Conservation (phyloP, 106 monocot species). For the Iris macrosiphon region DNA sequence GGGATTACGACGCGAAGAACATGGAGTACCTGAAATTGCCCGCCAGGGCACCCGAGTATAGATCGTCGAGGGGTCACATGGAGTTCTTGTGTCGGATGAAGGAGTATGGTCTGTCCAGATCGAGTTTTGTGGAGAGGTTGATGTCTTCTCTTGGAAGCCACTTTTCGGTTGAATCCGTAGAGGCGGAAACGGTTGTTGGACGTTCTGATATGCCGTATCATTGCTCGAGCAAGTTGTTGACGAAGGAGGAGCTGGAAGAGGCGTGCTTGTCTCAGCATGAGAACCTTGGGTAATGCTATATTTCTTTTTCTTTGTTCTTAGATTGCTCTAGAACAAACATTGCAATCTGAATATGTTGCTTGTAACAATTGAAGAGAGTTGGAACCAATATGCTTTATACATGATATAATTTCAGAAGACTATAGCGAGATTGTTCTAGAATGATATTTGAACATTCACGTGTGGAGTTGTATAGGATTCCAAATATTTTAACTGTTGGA, state of each 20-base stretch:
- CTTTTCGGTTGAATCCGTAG: constrained; percentile 33
- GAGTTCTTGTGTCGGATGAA: constrained; percentile 91
- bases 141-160: constrained; percentile 41
- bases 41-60: constrained; percentile 45
- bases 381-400: too few relatives aligned
- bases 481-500: too few relatives aligned
- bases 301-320: too few relatives aligned
- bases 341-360: too few relatives aligned
- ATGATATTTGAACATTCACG: too few relatives aligned
- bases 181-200: constrained; percentile 8
- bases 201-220: constrained; percentile 4
- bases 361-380: too few relatives aligned
- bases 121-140: constrained; percentile 57
- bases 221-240: constrained; percentile 40
- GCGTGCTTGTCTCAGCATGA: constrained; percentile 15
- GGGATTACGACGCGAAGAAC: constrained; percentile 76
- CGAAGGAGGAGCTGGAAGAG: constrained; percentile 37
- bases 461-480: too few relatives aligned
- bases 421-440: too few relatives aligned
- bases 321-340: too few relatives aligned
- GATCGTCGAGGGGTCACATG: constrained; percentile 53
- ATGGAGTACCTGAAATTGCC: constrained; percentile 85
- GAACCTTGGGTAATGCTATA: too few relatives aligned
- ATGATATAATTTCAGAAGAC: too few relatives aligned
- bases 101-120: constrained; percentile 55